Base-by-base conservation (phyloP, 2,329 filamentous ascomycete genomes). In the Trichophaea hybrida region DNA sequence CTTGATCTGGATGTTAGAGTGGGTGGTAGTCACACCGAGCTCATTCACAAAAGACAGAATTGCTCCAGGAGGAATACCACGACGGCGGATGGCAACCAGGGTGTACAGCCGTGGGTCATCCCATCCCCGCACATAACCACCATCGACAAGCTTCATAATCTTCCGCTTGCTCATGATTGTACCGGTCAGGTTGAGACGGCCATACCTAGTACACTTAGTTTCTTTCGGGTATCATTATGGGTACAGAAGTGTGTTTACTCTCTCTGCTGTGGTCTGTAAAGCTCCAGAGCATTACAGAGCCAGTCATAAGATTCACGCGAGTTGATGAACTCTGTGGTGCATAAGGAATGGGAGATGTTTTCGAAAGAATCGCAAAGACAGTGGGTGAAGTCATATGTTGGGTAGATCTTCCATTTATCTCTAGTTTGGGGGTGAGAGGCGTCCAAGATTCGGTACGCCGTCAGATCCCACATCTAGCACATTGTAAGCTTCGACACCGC, bases 321-420 rank as follows among this genome's bases (percentile, higher is more conserved):
- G 55, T 87, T 81, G 65, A 90, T 82, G 69, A 97, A 96, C 71
- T 97, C 93, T 1, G 86, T 91, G 0, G 93, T 97, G 71, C 91
- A 97, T 17, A 97, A 77, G 12, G 85, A 91, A 75, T 96, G 91
- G 54, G 90, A 90, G 69, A 97, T 94, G 15, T 80, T 80, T 72
- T 98, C 93, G 65, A 95, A 88, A 66, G 86, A 90, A 77, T 97
- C 93, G 68, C 87, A 91, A 24, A 96, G 76, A 72, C 87, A 94
- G 75, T 94, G 88, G 0, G 85, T 86, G 71, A 94, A 94, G 71
- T 95, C 90, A 69, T 96, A 96, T 0, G 91, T 94, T 0, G 93
- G 93, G 71, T 95, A 96, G 64, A 96, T 94, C 72, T 83, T 85
- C 89, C 90, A 97, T 70, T 85, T 82, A 65, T 80, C 76, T 34